Evolutionary conservation across 2,329 filamentous ascomycete genomes (phyloP).

Genomic region (Xylaria sp.): DNA sequence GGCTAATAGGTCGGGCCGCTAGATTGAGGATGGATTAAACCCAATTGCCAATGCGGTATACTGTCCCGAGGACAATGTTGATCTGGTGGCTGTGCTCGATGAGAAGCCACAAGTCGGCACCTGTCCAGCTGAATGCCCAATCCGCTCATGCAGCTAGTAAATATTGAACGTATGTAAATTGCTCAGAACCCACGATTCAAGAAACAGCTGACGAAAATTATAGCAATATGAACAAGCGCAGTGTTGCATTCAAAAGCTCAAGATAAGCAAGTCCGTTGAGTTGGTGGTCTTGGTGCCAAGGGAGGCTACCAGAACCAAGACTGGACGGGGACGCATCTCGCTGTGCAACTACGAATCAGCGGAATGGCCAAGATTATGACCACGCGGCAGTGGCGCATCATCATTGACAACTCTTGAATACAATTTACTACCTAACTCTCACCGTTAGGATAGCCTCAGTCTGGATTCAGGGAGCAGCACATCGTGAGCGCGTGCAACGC

Average conservation of each 20-base stretch:
- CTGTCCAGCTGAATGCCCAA: conserved; percentile 12
- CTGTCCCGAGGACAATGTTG: background rate
- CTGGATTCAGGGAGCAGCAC: too few relatives aligned
- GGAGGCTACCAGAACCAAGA: background rate
- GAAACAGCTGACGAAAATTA: background rate
- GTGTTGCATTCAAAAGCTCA: background rate
- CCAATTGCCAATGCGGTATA: too few relatives aligned
- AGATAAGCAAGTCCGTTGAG: background rate
- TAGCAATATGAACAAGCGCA: background rate
- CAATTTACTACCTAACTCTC: too few relatives aligned
- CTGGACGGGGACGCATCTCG: background rate
- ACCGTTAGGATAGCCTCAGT: too few relatives aligned
- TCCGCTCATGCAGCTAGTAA: conserved; percentile 2
- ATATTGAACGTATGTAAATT: background rate
- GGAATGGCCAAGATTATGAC: background rate
- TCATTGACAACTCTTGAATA: background rate
- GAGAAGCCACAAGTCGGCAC: conserved; percentile 1
- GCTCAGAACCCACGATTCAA: background rate
- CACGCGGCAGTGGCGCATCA: background rate
- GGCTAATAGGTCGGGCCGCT: too few relatives aligned
- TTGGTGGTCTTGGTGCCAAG: conserved; percentile 4
- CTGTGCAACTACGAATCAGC: background rate
- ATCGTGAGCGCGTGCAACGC: too few relatives aligned
- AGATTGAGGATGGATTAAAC: too few relatives aligned
- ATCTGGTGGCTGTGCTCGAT: conserved; percentile 17